Evolutionary conservation across 2,329 filamentous ascomycete genomes (phyloP).

Genomic region (Calonectria naviculata): DNA sequence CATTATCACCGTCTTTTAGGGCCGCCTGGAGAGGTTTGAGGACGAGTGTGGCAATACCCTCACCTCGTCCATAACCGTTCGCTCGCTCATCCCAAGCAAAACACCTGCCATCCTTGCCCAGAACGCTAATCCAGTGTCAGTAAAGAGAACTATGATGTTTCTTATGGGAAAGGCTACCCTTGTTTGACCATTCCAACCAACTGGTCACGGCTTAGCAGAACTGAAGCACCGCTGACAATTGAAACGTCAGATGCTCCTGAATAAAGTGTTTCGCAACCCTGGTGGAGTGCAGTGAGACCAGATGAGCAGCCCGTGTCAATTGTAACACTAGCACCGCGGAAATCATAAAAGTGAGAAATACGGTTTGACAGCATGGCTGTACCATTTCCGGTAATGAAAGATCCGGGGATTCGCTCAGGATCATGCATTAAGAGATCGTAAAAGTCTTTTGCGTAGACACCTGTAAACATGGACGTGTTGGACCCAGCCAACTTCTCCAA

Average conservation of each 20-base stretch:
- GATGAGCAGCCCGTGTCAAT: constrained; percentile 18
- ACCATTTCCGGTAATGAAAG: not conserved
- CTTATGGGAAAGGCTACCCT: not conserved
- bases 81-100: constrained; percentile 24
- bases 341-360: constrained; percentile 16
- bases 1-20: not conserved
- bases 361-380: constrained; percentile 29
- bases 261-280: not conserved
- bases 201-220: constrained; percentile 20
- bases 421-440: not conserved
- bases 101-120: constrained; percentile 9
- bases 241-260: constrained; percentile 20
- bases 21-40: constrained; percentile 25
- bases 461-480: constrained; percentile 14
- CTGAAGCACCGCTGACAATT: constrained; percentile 20
- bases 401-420: not conserved
- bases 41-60: constrained; percentile 22
- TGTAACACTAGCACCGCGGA: constrained; percentile 4
- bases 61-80: constrained; percentile 28
- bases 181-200: not conserved
- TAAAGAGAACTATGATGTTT: no score
- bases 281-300: not conserved
- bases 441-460: constrained; percentile 16
- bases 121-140: not conserved
- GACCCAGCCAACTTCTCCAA: constrained; percentile 11